These are phyloP conservation scores for Echinochloa phyllopogon DNA, from an alignment of 176 grass and related monocot genomes.

Conservation along the genomic window DNA sequence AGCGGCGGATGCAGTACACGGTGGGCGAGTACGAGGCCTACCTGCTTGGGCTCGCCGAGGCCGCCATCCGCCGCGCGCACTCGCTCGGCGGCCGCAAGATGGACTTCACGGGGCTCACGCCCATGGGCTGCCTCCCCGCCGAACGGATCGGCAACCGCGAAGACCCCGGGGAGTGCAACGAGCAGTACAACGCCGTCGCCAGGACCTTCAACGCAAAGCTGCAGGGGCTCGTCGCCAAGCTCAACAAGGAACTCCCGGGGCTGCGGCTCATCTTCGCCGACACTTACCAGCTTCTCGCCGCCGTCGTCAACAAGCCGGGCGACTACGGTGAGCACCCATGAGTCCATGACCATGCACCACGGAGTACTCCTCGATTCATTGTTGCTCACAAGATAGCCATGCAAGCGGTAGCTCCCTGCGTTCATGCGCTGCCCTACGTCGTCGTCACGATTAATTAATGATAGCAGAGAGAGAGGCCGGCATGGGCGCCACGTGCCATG, in stretches of 20 bases:
- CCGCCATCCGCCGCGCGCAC: slow-evolving; percentile 50
- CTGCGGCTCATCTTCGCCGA: slow-evolving; percentile 50
- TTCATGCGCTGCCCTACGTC: background rate
- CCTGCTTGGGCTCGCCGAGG: slow-evolving; percentile 46
- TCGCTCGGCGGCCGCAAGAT: slow-evolving; percentile 51
- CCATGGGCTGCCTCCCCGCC: slow-evolving; percentile 57
- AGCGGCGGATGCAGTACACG: slow-evolving; percentile 51
- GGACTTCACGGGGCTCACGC: slow-evolving; percentile 61
- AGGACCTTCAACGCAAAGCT: slow-evolving; percentile 61
- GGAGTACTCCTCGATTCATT: background rate
- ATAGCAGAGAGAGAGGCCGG: background rate
- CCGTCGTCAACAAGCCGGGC: slow-evolving; percentile 44
- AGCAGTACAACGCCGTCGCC: slow-evolving; percentile 58
- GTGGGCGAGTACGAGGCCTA: slow-evolving; percentile 49
- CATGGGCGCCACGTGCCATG: slow-evolving; percentile 40
- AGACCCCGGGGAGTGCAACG: slow-evolving; percentile 50
- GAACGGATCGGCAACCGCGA: slow-evolving; percentile 48
- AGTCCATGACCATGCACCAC: background rate
- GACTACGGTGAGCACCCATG: slow-evolving; percentile 40
- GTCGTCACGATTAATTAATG: background rate
- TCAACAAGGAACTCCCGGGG: slow-evolving; percentile 36
- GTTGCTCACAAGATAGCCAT: background rate
- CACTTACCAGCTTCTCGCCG: slow-evolving; percentile 42
- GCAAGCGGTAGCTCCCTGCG: slow-evolving; percentile 4
- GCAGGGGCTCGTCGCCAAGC: slow-evolving; percentile 25